Conservation (phyloP, 164 flowering plant species). For the grape (Vitis vinifera) region DNA sequence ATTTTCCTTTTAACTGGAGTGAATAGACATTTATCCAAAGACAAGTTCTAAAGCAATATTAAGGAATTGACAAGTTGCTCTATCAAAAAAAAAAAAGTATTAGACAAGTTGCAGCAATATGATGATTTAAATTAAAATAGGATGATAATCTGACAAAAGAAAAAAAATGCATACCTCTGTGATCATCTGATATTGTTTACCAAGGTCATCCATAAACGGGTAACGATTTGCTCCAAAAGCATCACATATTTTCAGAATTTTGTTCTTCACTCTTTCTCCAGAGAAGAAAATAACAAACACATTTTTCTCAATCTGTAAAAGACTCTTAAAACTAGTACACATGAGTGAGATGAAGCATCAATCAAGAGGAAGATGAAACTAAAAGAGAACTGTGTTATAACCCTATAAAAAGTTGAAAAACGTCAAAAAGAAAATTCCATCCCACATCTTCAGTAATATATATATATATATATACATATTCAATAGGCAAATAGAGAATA, state of each 20-base stretch:
- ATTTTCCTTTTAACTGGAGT: too few species aligned
- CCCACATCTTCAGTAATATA: too few species aligned
- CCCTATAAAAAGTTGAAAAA: too few species aligned
- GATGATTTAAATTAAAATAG: not conserved
- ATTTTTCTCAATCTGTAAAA: conserved; percentile 73
- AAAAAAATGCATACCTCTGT: conserved; percentile 47
- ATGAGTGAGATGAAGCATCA: not conserved
- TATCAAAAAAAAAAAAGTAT: not conserved
- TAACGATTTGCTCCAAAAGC: conserved; percentile 92
- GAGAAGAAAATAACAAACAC: conserved; percentile 81
- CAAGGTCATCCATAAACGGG: conserved; percentile 65
- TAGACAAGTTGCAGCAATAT: not conserved
- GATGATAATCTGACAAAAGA: conserved; percentile 1
- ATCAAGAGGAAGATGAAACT: not conserved
- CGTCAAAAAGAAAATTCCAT: too few species aligned
- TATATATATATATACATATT: too few species aligned
- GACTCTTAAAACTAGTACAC: not conserved
- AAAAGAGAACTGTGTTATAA: too few species aligned
- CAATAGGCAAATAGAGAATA: too few species aligned
- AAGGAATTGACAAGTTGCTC: too few species aligned
- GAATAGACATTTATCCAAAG: too few species aligned
- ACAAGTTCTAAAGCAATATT: too few species aligned
- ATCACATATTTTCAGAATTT: conserved; percentile 78
- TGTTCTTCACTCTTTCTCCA: conserved; percentile 75
- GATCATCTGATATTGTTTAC: conserved; percentile 59